Conservation (phyloP, 2,329 filamentous ascomycete genomes). For the Verticillium nubilum region DNA sequence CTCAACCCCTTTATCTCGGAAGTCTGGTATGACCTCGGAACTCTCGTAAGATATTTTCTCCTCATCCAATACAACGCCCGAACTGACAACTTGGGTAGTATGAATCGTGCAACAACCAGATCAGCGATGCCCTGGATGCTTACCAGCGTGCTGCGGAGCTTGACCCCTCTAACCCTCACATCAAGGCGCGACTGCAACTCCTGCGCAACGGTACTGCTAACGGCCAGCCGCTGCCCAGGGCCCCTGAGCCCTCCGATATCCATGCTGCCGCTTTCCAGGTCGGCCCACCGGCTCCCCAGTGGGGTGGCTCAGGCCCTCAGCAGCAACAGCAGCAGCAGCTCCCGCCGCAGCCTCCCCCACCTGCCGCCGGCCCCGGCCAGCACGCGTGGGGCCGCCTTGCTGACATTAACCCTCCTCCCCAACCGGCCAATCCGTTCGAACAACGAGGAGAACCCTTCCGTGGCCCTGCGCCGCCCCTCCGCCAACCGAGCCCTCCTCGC, state of each 20-base stretch:
- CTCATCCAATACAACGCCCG: neutral
- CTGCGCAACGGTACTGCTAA: slow-evolving; percentile 75
- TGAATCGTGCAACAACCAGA: slow-evolving; percentile 98
- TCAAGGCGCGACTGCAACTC: slow-evolving; percentile 88
- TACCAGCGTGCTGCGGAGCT: slow-evolving; percentile 93
- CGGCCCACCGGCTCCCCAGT: slow-evolving; percentile 80
- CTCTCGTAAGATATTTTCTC: slow-evolving; percentile 60
- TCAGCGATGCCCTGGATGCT: slow-evolving; percentile 89
- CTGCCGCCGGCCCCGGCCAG: slow-evolving; percentile 50
- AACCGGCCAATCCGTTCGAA: slow-evolving; percentile 78
- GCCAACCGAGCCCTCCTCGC: slow-evolving; percentile 67
- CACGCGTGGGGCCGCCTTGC: slow-evolving; percentile 63
- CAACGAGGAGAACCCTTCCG: slow-evolving; percentile 65
- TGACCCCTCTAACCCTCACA: slow-evolving; percentile 88
- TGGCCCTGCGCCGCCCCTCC: slow-evolving; percentile 59
- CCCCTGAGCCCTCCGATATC: slow-evolving; percentile 90
- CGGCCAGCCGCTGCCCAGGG: slow-evolving; percentile 65
- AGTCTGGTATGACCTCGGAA: slow-evolving; percentile 98
- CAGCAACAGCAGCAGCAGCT: slow-evolving; percentile 32
- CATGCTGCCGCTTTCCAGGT: slow-evolving; percentile 92
- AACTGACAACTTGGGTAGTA: slow-evolving; percentile 55
- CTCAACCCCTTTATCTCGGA: slow-evolving; percentile 98
- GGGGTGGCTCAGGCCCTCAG: slow-evolving; percentile 71
- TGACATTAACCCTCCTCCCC: slow-evolving; percentile 71
- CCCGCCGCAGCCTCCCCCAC: slow-evolving; percentile 46